phyloP scores from a whole-genome alignment of 208 protist species.

The Herpetomonas muscarum region DNA sequence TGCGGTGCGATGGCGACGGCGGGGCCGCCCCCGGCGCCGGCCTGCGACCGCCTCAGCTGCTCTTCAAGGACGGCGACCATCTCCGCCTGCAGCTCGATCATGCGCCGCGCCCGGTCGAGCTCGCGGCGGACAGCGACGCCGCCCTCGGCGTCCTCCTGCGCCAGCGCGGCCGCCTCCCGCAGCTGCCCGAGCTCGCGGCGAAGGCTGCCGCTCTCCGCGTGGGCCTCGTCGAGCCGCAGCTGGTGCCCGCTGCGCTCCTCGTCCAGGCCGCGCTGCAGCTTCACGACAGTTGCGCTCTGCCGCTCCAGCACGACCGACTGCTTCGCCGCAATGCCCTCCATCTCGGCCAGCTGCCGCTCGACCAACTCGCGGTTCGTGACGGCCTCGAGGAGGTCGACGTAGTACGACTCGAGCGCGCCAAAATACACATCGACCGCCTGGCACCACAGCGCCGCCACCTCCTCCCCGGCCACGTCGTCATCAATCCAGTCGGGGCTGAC shows the following conservation, averaged over 20 bases:
- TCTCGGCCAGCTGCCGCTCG: slow-evolving; percentile 26
- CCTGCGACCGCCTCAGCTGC: slow-evolving; percentile 23
- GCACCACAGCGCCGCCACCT: background rate
- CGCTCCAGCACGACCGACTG: slow-evolving; percentile 26
- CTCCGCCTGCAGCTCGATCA: slow-evolving; percentile 27
- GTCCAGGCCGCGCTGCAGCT: slow-evolving; percentile 8
- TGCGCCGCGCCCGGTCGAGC: slow-evolving; percentile 4
- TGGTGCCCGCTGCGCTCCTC: slow-evolving; percentile 17
- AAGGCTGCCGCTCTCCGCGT: background rate
- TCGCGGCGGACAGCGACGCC: background rate
- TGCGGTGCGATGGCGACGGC: background rate
- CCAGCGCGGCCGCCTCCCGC: slow-evolving; percentile 6
- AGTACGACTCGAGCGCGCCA: slow-evolving; percentile 47
- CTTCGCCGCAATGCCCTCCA: slow-evolving; percentile 26
- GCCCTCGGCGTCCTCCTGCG: background rate
- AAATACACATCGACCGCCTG: slow-evolving; percentile 32
- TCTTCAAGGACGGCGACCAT: slow-evolving; percentile 40
- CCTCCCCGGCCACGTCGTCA: background rate
- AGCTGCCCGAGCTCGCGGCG: background rate
- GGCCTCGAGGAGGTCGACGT: slow-evolving; percentile 52
- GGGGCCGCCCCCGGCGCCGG: background rate
- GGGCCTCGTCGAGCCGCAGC: slow-evolving; percentile 3
- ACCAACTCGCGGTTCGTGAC: slow-evolving; percentile 40
- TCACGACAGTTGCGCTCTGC: slow-evolving; percentile 17
- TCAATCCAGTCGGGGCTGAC: background rate